Evolutionary conservation across 108 stramenopile genomes (phyloP), one percentile per base, ranked within the genome.

Genomic region (Phaeodactylum tricornutum): DNA sequence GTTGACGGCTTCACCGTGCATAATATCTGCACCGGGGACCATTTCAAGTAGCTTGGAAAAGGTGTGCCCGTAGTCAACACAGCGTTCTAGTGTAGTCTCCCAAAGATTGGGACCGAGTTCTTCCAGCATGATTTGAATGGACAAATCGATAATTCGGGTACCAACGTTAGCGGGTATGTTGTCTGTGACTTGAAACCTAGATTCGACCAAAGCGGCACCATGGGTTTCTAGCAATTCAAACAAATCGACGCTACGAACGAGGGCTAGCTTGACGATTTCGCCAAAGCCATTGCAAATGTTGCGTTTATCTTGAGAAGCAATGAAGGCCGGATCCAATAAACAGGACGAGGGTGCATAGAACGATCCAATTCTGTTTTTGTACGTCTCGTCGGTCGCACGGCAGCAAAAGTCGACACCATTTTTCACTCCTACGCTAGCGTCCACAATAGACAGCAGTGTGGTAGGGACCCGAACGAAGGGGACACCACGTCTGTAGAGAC

Each of bases 1-100:
- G 60, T 95, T 95, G 17, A 97, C 96, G 29, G 96, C 96, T 61
- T 97, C 96, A 25, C 96, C 96, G 54, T 97, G 96, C 89, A 95
- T 93, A 46, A 97, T 87, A 55, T 97, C 91, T 4, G 71, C 87
- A 6, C 73, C 87, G 3, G 92, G 92, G 23, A 80, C 72, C 94
- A 95, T 95, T 59, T 97, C 96, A 29, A 97, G 56, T 29, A 95
- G 78, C 55, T 95, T 95, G 19, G 85, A 88, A 59, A 97, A 97
- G 1, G 96, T 95, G 67, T 97, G 96, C 74, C 82, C 87, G 52
- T 89, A 93, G 47, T 93, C 92, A 23, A 93, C 87, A 55, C 84
- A 92, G 29, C 96, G 81, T 41, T 93, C 92, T 35, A 96, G 66
- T 41, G 68, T 71, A 29, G 82, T 48, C 72, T 97, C 94, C 93